These are phyloP conservation scores for Curvularia sp. DNA, from an alignment of 2,329 filamentous ascomycete species.

Conservation along the genomic window DNA sequence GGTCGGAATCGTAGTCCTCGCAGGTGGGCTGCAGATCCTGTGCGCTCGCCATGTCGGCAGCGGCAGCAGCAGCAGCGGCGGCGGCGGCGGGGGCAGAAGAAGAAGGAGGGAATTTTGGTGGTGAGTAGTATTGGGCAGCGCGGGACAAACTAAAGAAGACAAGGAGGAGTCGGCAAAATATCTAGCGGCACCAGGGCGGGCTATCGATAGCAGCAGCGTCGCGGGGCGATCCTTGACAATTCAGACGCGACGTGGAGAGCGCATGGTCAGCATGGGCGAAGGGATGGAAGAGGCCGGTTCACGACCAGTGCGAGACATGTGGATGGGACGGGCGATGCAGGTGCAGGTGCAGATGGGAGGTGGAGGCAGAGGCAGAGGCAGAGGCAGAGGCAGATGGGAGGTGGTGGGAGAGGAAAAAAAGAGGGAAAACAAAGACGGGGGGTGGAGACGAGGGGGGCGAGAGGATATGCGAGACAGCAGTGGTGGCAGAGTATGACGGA, in stretches of 20 bases:
- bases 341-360: conserved; percentile 5
- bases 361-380: background rate
- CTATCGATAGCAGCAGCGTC: conserved; percentile 28
- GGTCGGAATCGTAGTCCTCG: conserved; percentile 55
- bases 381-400: background rate
- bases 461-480: conserved; percentile 20
- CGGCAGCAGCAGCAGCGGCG: conserved; percentile 4
- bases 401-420: background rate
- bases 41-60: conserved; percentile 33
- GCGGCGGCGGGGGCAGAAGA: background rate
- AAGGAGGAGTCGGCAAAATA: conserved; percentile 23
- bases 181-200: conserved; percentile 29
- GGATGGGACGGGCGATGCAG: conserved; percentile 2
- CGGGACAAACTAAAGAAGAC: conserved; percentile 17
- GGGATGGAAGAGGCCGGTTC: conserved; percentile 20
- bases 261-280: conserved; percentile 18
- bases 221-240: conserved; percentile 26
- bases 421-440: conserved; percentile 9
- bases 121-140: conserved; percentile 12
- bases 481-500: conserved; percentile 24
- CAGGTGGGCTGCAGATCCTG: conserved; percentile 31
- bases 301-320: conserved; percentile 15
- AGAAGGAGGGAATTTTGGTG: conserved; percentile 6
- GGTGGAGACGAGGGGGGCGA: background rate
- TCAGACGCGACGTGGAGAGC: conserved; percentile 30